Percentiles rank a stretch among this genome's conserved stretches.
Evolutionary conservation across 2,329 filamentous ascomycete species (phyloP).

Genomic region (Verruconis gallopava): DNA sequence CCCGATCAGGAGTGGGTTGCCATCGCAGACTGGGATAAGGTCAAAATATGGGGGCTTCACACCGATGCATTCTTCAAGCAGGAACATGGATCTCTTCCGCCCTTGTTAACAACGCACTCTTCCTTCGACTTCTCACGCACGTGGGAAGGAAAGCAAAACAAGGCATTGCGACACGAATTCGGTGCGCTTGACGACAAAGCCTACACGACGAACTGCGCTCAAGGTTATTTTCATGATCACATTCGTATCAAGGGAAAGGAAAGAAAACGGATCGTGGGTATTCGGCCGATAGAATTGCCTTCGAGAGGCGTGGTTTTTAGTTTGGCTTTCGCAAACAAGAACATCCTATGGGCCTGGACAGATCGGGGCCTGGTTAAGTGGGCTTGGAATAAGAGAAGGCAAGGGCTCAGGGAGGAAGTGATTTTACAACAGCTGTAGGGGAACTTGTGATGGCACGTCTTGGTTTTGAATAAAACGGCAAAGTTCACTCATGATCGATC

Average conservation of each 20-base stretch:
- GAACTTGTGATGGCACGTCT: too few species aligned
- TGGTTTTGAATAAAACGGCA: too few species aligned
- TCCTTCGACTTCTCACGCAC: neutral
- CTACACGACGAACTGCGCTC: constrained; percentile 2
- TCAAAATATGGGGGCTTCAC: constrained; percentile 4
- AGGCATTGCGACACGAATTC: constrained; percentile 3
- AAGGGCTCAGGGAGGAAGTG: neutral
- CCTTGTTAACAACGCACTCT: neutral
- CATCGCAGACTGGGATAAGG: constrained; percentile 6
- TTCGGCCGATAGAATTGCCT: constrained; percentile 6
- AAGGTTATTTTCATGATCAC: constrained; percentile 8
- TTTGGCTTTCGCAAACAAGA: constrained; percentile 4
- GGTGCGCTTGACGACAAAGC: constrained; percentile 3
- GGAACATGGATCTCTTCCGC: neutral
- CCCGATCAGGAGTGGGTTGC: constrained; percentile 4
- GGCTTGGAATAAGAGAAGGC: constrained; percentile 5
- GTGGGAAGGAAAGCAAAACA: neutral
- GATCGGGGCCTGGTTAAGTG: constrained; percentile 9
- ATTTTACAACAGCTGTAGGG: neutral
- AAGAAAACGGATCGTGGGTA: constrained; percentile 5
- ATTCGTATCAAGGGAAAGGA: constrained; percentile 1
- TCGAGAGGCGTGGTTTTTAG: constrained; percentile 7
- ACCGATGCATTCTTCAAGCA: constrained; percentile 5
- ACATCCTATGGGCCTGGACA: constrained; percentile 8
- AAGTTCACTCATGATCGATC: too few species aligned